phyloP scores from a whole-genome alignment of 441 rosid species.

The Bruguiera hainesii region DNA sequence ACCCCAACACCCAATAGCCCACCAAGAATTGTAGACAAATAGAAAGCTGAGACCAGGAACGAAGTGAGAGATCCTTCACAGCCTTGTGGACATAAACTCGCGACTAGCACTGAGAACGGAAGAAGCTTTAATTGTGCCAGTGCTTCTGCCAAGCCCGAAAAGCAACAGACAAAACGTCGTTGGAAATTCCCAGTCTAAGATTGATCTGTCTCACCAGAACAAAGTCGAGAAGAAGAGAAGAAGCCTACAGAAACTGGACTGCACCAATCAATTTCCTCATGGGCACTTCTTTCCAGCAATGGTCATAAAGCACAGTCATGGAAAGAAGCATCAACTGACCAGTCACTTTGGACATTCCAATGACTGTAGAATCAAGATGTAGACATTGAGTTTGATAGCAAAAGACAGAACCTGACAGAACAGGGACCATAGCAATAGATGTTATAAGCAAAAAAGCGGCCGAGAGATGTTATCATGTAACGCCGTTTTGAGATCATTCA shows the following conservation, averaged over 20 bases:
- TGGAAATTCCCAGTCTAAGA: slow-evolving; percentile 53
- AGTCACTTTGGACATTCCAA: slow-evolving; percentile 71
- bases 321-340: slow-evolving; percentile 66
- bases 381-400: slow-evolving; percentile 79
- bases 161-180: slow-evolving; percentile 52
- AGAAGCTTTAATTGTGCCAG: slow-evolving; percentile 76
- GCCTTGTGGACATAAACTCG: slow-evolving; percentile 64
- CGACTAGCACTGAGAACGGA: slow-evolving; percentile 58
- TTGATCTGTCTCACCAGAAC: slow-evolving; percentile 59
- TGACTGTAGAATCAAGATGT: slow-evolving; percentile 55
- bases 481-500: slow-evolving; percentile 47
- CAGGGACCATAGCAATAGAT: slow-evolving; percentile 57
- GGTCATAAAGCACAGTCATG: slow-evolving; percentile 49
- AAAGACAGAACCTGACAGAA: slow-evolving; percentile 69
- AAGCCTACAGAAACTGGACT: slow-evolving; percentile 52
- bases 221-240: slow-evolving; percentile 68
- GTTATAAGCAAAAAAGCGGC: slow-evolving; percentile 60
- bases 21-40: slow-evolving; percentile 59
- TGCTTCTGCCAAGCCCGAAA: slow-evolving; percentile 69
- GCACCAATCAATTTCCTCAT: slow-evolving; percentile 57
- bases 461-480: slow-evolving; percentile 40
- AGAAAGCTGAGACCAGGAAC: slow-evolving; percentile 62
- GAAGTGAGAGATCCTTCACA: slow-evolving; percentile 83
- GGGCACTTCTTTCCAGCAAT: slow-evolving; percentile 50
- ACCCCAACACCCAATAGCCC: slow-evolving; percentile 68